Conservation (phyloP, 1,284 basidiomycete genomes). For the Ceratobasidium theobromae region DNA sequence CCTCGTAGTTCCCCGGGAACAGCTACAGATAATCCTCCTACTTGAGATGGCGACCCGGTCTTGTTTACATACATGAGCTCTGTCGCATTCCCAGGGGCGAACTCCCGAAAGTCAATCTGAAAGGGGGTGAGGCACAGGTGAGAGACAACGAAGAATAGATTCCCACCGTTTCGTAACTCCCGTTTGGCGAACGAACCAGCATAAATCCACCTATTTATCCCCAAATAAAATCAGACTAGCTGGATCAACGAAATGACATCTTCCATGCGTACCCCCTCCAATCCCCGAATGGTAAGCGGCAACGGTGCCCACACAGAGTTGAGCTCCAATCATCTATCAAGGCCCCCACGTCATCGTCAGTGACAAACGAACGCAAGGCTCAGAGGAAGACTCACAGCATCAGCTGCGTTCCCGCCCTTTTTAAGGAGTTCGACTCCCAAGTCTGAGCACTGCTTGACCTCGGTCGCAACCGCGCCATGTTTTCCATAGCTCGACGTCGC, state of each 20-base stretch:
- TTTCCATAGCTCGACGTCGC: constrained; percentile 9
- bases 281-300: constrained; percentile 26
- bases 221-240: too few species aligned
- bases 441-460: constrained; percentile 25
- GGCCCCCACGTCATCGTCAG: too few species aligned
- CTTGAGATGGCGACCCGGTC: constrained; percentile 22
- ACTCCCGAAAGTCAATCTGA: constrained; percentile 24
- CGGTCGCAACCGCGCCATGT: constrained; percentile 25
- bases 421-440: constrained; percentile 9
- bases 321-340: constrained; percentile 22
- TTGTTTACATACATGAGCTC: constrained; percentile 31
- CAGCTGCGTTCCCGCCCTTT: constrained; percentile 20
- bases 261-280: constrained; percentile 23
- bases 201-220: constrained; percentile 30
- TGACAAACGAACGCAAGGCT: too few species aligned
- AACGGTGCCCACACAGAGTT: constrained; percentile 24
- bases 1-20: constrained; percentile 25
- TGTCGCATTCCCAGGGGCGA: constrained; percentile 10
- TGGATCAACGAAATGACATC: too few species aligned
- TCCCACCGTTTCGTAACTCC: constrained; percentile 20
- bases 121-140: background rate
- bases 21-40: constrained; percentile 20
- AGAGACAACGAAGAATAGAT: background rate
- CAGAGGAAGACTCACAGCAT: constrained; percentile 18
- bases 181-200: constrained; percentile 19